Percentiles rank a stretch among this genome's conserved stretches.
Conservation (phyloP, 2,329 filamentous ascomycete genomes). For the Venturia pyrina region DNA sequence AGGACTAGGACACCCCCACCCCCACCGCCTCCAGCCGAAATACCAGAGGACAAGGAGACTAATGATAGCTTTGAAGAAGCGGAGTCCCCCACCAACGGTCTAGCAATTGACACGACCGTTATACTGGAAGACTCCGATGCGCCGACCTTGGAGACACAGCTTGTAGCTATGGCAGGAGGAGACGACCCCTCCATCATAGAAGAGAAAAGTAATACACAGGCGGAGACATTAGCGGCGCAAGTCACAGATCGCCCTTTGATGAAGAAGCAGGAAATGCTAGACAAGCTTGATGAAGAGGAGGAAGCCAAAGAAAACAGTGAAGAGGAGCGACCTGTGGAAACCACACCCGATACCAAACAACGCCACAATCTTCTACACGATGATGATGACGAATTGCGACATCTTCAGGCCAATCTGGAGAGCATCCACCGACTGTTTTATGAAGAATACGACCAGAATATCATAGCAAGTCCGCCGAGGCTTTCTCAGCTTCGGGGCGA, state of each 20-base stretch:
- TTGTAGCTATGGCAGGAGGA: conserved; percentile 65
- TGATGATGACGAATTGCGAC: conserved; percentile 71
- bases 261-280: conserved; percentile 85
- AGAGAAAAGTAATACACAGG: conserved; percentile 74
- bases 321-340: conserved; percentile 23
- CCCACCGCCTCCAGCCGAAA: conserved; percentile 6
- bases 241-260: conserved; percentile 78
- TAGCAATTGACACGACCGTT: neutral
- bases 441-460: conserved; percentile 60
- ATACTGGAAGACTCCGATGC: neutral
- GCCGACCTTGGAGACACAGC: conserved; percentile 51
- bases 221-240: conserved; percentile 79
- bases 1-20: neutral
- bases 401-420: conserved; percentile 66
- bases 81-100: conserved; percentile 16
- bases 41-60: conserved; percentile 14
- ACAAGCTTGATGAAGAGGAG: conserved; percentile 66
- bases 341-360: conserved; percentile 29
- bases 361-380: conserved; percentile 76
- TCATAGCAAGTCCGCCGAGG: conserved; percentile 30
- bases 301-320: conserved; percentile 32
- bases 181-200: conserved; percentile 60
- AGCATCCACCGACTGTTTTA: conserved; percentile 73
- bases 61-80: conserved; percentile 13
- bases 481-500: conserved; percentile 24